Conservation (phyloP, 2,329 filamentous ascomycete species). For the Leptographium procerum region DNA sequence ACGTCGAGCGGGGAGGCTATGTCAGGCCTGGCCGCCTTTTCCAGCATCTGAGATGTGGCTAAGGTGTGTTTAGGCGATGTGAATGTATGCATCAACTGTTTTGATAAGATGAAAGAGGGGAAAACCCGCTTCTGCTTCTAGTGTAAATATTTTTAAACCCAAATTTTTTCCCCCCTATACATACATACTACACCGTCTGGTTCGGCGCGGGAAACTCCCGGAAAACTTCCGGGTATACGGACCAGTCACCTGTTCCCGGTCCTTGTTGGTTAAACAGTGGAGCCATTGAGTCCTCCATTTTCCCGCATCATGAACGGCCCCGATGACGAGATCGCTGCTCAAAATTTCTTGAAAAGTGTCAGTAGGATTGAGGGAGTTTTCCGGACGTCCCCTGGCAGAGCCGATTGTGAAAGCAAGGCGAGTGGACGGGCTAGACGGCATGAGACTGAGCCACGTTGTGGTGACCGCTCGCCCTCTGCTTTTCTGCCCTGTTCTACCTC, state of each 20-base stretch:
- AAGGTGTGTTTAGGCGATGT: too few relatives aligned
- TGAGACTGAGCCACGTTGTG: background rate
- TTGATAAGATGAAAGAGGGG: background rate
- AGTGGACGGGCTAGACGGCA: background rate
- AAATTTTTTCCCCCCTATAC: too few relatives aligned
- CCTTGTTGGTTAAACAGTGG: too few relatives aligned
- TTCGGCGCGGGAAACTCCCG: background rate
- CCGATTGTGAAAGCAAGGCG: background rate
- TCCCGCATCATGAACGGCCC: background rate
- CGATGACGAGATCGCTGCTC: background rate
- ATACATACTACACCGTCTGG: too few relatives aligned
- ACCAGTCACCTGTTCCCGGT: background rate
- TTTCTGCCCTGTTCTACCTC: too few relatives aligned
- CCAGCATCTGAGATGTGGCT: background rate
- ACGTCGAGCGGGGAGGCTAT: constrained; percentile 8
- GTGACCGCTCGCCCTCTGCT: background rate
- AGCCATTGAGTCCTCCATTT: background rate
- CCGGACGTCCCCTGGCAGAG: background rate
- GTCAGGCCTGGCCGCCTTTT: constrained; percentile 8
- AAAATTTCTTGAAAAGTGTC: background rate
- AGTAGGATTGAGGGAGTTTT: background rate
- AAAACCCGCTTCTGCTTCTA: too few relatives aligned
- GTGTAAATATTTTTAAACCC: too few relatives aligned
- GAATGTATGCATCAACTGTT: background rate
- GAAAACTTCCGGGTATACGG: background rate